Conservation (phyloP, 176 grass and related monocot species). For the Elaeis guineensis region DNA sequence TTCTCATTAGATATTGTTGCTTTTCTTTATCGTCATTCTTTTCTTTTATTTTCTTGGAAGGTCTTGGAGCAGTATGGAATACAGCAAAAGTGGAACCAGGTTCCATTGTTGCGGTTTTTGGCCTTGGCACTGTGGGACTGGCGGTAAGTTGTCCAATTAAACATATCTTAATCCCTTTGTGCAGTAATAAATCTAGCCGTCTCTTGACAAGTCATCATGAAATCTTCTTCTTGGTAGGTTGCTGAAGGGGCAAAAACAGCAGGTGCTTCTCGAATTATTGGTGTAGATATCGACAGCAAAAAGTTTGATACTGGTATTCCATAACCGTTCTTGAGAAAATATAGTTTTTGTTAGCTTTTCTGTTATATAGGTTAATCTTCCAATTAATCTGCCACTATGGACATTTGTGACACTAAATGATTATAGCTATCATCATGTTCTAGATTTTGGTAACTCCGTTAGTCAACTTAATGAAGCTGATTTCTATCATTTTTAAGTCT, state of each 20-base stretch:
- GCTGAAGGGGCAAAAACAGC: constrained; percentile 89
- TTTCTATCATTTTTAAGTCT: too few relatives aligned
- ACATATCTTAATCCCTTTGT: neutral
- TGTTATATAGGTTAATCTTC: neutral
- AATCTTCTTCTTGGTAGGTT: constrained; percentile 42
- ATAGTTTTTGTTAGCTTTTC: neutral
- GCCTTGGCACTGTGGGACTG: constrained; percentile 91
- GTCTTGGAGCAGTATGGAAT: constrained; percentile 98
- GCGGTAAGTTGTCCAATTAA: constrained; percentile 54
- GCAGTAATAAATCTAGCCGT: neutral
- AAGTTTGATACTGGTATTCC: constrained; percentile 79
- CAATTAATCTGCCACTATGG: too few relatives aligned
- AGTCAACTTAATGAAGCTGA: too few relatives aligned
- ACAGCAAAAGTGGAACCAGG: constrained; percentile 92
- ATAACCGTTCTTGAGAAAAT: neutral
- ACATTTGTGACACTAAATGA: too few relatives aligned
- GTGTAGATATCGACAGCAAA: constrained; percentile 84
- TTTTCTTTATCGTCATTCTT: neutral
- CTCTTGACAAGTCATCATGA: neutral
- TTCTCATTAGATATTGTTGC: too few relatives aligned
- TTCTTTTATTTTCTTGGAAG: constrained; percentile 15
- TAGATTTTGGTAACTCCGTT: too few relatives aligned
- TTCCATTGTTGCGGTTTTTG: constrained; percentile 87
- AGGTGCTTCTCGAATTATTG: constrained; percentile 87
- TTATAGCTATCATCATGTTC: too few relatives aligned